Evolutionary conservation across 345 rosid species (phyloP).

Genomic region (Syzygium jambos): DNA sequence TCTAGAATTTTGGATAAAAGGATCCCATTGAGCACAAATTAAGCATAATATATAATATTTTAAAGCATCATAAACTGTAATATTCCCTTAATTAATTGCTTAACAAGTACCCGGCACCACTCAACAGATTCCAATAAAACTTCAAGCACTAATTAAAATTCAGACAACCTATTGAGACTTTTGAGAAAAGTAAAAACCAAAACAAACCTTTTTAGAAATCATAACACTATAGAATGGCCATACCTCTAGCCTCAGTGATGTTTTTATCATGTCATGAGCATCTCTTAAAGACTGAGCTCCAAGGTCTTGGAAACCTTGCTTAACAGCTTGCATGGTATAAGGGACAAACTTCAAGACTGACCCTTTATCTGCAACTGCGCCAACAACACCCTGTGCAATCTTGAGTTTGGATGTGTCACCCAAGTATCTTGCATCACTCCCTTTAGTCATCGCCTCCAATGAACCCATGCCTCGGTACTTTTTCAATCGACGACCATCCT

Average conservation of each 20-base stretch:
- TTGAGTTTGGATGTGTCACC: conserved; percentile 84
- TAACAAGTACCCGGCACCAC: not conserved
- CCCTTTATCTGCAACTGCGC: conserved; percentile 94
- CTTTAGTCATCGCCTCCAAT: conserved; percentile 94
- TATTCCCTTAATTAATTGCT: not conserved
- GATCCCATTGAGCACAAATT: not conserved
- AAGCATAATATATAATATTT: not conserved
- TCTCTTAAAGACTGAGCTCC: conserved; percentile 75
- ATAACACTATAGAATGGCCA: not conserved
- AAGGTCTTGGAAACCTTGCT: conserved; percentile 95
- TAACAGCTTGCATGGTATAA: conserved; percentile 94
- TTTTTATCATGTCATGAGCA: conserved; percentile 67
- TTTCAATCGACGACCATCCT: conserved; percentile 63
- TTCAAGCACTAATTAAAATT: not conserved
- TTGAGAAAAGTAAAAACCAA: not conserved
- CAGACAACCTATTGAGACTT: not conserved
- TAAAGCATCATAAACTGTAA: not conserved
- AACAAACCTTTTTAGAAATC: not conserved
- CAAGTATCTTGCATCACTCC: conserved; percentile 89
- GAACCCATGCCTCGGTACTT: conserved; percentile 99
- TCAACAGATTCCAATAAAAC: not conserved
- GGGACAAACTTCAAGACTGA: conserved; percentile 75
- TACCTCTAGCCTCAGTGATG: conserved; percentile 86
- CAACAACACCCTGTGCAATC: conserved; percentile 99
- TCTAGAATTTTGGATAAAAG: not conserved